Evolutionary conservation across 192 early-diverging fungal species (phyloP), one percentile per base, ranked within the genome.

Genomic region (Coemansia sp.): DNA sequence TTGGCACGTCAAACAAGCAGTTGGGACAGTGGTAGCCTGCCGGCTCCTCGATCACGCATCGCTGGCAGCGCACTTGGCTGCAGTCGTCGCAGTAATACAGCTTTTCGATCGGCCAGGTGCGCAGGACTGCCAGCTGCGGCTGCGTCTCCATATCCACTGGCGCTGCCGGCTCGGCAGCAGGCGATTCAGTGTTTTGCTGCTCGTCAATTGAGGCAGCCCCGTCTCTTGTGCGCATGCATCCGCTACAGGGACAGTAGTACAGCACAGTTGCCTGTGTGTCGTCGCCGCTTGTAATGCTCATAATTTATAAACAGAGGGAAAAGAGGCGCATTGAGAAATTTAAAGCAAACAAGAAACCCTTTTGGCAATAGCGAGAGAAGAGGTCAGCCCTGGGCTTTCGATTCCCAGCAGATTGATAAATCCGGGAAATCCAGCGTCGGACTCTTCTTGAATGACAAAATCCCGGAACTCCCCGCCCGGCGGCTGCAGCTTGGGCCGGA

Each of bases 1-100:
- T 90, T 3, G 93, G 93, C 21, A 92, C 93, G 60, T 98, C 94
- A 77, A 98, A 98, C 50, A 96, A 82, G 59, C 96, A 98, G 60
- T 93, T 93, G 11, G 96, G 92, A 58, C 96, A 98, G 69, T 90
- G 96, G 67, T 93, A 94, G 42, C 87, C 89, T 4, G 87, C 84
- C 2, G 91, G 87, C 61, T 96, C 93, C 53, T 91, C 88, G 51
- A 85, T 73, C 3, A 92, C 81, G 63, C 96, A 98, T 10, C 71
- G 80, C 34, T 84, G 79, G 75, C 96, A 98, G 17, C 88, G 76
- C 37, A 93, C 65, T 30, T 85, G 80, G 60, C 85, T 82, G 76
- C 93, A 98, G 45, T 90, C 83, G 43, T 88, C 88, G 72, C 95
- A 98, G 76, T 88, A 96, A 78, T 92, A 93, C 16, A 95, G 72